Percentiles rank a stretch among this genome's conserved stretches.
These are phyloP conservation scores for Zanthoxylum bungeanum DNA, from an alignment of 345 rosid genomes.

Conservation along the genomic window DNA sequence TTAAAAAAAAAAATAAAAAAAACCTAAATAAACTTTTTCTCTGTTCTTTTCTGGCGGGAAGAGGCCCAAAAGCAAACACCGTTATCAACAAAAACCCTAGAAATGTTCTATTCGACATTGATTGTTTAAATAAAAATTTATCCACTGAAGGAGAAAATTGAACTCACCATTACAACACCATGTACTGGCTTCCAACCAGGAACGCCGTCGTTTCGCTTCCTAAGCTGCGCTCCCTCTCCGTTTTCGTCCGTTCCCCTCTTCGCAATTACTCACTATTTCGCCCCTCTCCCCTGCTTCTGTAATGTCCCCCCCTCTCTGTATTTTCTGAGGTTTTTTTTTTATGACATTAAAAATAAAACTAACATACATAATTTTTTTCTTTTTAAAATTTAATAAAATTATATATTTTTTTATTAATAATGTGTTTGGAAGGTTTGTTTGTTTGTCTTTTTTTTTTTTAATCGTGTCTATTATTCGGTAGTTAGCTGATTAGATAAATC, in stretches of 20 bases:
- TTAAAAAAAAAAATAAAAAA: no score
- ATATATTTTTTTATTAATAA: no score
- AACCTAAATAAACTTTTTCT: no score
- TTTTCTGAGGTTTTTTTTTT: neutral
- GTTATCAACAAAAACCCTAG: neutral
- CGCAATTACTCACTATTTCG: conserved; percentile 33
- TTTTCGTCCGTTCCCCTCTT: conserved; percentile 46
- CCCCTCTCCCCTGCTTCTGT: conserved; percentile 44
- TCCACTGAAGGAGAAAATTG: neutral
- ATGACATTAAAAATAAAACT: no score
- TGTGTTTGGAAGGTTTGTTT: no score
- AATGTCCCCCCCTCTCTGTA: conserved; percentile 20
- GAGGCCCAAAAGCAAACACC: neutral
- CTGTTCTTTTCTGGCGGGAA: conserved; percentile 16
- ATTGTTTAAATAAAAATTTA: neutral
- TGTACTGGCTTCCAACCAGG: conserved; percentile 72
- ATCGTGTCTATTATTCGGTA: neutral
- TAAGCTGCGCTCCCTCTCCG: conserved; percentile 55
- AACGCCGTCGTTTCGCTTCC: conserved; percentile 62
- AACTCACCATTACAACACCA: conserved; percentile 17
- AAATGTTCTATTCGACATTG: neutral
- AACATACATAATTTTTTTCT: no score
- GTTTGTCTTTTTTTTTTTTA: no score
- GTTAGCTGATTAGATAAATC: neutral
- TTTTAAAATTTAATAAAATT: no score